Percentiles rank a stretch among this genome's conserved stretches.
phyloP scores from a whole-genome alignment of 2,329 filamentous ascomycete species.

The Talaromyces piceae region DNA sequence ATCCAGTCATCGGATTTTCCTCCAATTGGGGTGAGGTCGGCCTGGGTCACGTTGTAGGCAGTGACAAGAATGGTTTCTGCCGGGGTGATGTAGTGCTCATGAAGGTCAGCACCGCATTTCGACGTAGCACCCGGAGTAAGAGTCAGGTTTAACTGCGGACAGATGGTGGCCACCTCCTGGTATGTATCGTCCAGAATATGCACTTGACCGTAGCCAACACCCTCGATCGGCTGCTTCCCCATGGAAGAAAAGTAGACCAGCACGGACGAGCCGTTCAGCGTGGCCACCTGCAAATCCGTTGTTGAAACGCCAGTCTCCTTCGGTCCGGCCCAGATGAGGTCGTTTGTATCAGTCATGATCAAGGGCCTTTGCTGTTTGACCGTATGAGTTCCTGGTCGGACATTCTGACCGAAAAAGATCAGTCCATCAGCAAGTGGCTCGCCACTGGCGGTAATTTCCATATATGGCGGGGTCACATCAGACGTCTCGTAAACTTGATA shows the following conservation, averaged over 20 bases:
- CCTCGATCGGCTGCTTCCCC: not conserved
- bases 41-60: constrained; percentile 32
- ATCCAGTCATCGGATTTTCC: constrained; percentile 32
- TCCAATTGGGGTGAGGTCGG: constrained; percentile 33
- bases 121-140: not conserved
- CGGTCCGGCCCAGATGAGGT: constrained; percentile 2
- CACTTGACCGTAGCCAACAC: constrained; percentile 1
- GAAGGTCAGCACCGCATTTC: constrained; percentile 26
- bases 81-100: constrained; percentile 39
- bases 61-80: constrained; percentile 38
- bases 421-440: not conserved
- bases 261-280: not conserved
- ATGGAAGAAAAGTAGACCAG: not conserved
- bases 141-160: not conserved
- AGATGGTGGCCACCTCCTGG: not conserved
- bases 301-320: not conserved
- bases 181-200: constrained; percentile 3
- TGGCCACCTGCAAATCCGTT: not conserved
- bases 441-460: not conserved
- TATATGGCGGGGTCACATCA: not conserved
- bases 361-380: not conserved
- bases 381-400: not conserved
- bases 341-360: constrained; percentile 1
- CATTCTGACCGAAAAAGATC: constrained; percentile 2
- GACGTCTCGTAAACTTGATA: not conserved